These are phyloP conservation scores for Eimeria nieschulzi DNA, from an alignment of 169 alveolate species.

Conservation along the genomic window DNA sequence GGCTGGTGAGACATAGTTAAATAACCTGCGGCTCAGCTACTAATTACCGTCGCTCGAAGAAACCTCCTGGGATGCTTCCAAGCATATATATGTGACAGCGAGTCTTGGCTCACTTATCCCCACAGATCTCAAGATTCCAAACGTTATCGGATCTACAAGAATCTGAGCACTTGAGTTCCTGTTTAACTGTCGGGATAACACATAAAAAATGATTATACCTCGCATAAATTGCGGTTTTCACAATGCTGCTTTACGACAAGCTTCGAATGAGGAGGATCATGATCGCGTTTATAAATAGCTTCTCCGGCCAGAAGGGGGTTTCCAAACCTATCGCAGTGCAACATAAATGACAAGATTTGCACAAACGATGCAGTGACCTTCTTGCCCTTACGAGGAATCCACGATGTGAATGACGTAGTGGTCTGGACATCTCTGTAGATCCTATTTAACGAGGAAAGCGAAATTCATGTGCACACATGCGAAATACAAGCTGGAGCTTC, in stretches of 20 bases:
- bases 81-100: conserved; percentile 27
- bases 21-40: neutral
- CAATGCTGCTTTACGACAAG: conserved; percentile 64
- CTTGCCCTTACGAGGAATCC: conserved; percentile 40
- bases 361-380: too few relatives aligned
- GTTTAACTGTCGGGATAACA: neutral
- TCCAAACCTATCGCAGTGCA: conserved; percentile 23
- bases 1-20: neutral
- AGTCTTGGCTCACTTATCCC: conserved; percentile 39
- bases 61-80: neutral
- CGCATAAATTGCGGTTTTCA: conserved; percentile 5
- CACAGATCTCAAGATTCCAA: conserved; percentile 34
- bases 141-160: conserved; percentile 33
- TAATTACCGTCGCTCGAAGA: neutral
- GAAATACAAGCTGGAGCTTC: conserved; percentile 23
- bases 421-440: conserved; percentile 1
- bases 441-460: neutral
- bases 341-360: neutral
- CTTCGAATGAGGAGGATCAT: conserved; percentile 49
- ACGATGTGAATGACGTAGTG: conserved; percentile 42
- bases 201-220: neutral
- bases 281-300: conserved; percentile 25
- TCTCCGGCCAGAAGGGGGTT: conserved; percentile 40
- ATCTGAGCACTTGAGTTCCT: neutral
- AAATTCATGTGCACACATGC: neutral